A percentile compares a stretch with the other conserved stretches of the same genome.
phyloP scores from a whole-genome alignment of 805 yeast genomes.

The Metschnikowia picachoensis region DNA sequence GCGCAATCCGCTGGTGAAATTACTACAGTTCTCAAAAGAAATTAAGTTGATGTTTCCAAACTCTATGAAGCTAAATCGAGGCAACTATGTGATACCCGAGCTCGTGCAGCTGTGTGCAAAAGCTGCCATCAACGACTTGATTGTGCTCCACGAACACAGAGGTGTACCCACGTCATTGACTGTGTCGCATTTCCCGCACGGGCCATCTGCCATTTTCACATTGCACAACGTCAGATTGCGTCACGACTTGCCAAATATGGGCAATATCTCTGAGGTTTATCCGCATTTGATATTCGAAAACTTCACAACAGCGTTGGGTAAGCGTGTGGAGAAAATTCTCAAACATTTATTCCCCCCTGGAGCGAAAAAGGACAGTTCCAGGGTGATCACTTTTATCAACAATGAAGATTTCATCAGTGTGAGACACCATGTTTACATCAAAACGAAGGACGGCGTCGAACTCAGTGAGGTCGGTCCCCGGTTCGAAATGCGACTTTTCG shows the following conservation, averaged over 20 bases:
- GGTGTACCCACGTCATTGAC: conserved; percentile 97
- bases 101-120: conserved; percentile 79
- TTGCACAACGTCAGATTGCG: conserved; percentile 90
- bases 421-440: conserved; percentile 91
- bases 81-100: conserved; percentile 82
- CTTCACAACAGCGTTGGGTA: conserved; percentile 75
- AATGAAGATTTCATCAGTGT: conserved; percentile 89
- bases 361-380: conserved; percentile 80
- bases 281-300: conserved; percentile 95
- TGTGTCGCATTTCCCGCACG: conserved; percentile 93
- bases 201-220: conserved; percentile 93
- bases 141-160: conserved; percentile 91
- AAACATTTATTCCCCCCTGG: conserved; percentile 96
- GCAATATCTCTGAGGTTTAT: conserved; percentile 85
- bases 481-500: conserved; percentile 92
- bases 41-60: conserved; percentile 86
- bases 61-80: conserved; percentile 84
- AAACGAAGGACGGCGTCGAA: conserved; percentile 84
- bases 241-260: conserved; percentile 84
- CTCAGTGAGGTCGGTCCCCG: conserved; percentile 98
- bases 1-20: conserved; percentile 80
- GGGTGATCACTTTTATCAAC: conserved; percentile 92
- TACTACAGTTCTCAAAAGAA: conserved; percentile 91
- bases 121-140: conserved; percentile 77
- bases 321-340: conserved; percentile 72